A percentile compares a stretch with the other conserved stretches of the same genome.
phyloP scores from a whole-genome alignment of 2,329 filamentous ascomycete genomes.

The Cercospora berteroae region DNA sequence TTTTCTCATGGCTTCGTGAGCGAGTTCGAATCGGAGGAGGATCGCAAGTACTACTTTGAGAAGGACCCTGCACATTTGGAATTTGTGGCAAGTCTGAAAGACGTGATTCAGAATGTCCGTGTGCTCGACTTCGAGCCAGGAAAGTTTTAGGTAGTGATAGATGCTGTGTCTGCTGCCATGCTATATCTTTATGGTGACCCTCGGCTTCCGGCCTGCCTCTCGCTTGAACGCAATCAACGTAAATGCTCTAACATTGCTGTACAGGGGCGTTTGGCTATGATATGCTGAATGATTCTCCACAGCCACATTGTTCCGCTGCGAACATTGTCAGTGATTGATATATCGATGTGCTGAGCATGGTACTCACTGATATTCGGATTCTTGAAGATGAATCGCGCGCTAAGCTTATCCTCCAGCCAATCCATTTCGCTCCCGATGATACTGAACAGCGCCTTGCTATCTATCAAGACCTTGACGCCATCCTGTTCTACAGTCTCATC shows the following conservation, averaged over 20 bases:
- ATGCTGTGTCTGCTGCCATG: constrained; percentile 1
- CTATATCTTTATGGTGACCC: constrained; percentile 1
- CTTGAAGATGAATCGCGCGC: constrained; percentile 85
- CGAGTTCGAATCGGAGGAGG: constrained; percentile 62
- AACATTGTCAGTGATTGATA: constrained; percentile 27
- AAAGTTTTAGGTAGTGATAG: constrained; percentile 32
- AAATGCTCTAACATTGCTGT: constrained; percentile 27
- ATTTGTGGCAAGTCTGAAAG: constrained; percentile 54
- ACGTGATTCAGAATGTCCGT: constrained; percentile 53
- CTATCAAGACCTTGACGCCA: constrained; percentile 90
- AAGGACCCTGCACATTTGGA: constrained; percentile 62
- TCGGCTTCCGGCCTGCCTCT: not conserved
- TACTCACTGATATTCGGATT: constrained; percentile 97
- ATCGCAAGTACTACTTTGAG: constrained; percentile 67
- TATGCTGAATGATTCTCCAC: constrained; percentile 85
- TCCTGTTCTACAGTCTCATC: constrained; percentile 95
- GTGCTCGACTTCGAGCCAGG: constrained; percentile 59
- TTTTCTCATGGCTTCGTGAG: constrained; percentile 69
- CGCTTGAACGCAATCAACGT: constrained; percentile 22
- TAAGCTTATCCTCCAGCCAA: constrained; percentile 94
- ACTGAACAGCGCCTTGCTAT: constrained; percentile 95
- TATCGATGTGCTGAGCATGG: too few relatives aligned
- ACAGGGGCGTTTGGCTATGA: constrained; percentile 31
- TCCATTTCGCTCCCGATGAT: constrained; percentile 99
- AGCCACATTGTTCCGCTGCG: constrained; percentile 90